Base-by-base conservation (phyloP, 2,329 filamentous ascomycete species). In the Akanthomyces uredinophilus region DNA sequence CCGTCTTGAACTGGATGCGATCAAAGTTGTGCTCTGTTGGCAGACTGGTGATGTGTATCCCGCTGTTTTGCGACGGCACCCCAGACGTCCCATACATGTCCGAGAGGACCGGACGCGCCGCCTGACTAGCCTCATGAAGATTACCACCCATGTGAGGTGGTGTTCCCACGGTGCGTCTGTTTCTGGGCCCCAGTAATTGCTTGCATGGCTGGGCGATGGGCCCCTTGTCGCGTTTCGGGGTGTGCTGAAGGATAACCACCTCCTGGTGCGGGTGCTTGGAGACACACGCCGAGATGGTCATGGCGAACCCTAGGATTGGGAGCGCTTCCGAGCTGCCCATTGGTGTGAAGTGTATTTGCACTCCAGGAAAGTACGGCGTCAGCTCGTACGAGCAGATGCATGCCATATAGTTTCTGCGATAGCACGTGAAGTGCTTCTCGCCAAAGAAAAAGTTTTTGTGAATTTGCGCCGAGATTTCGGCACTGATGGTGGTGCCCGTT, bases 1-100 rank as follows among this genome's bases (percentile, higher is more conserved):
- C 92, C 66, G 91, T 91, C 73, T 96, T 96, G 82, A 96, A 97
- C 69, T 96, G 92, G 57, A 96, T 95, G 13, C 93, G 87, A 71
- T 96, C 92, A 71, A 96, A 97, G 0, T 82, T 85, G 65, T 86
- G 81, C 66, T 86, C 83, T 7, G 77, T 82, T 5, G 81, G 78
- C 18, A 77, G 75, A 70, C 53, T 71, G 37, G 66, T 78, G 74
- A 39, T 73, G 68, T 27, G 32, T 8, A 35, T 8, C 10, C 32
- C 32, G 32, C 32, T 35, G 32, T 35, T 35, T 11, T 35, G 32
- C 32, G 32, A 35, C 32, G 4, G 32, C 32, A 8, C 68, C 65
- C 1, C 68, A 61, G 35, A 71, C 70, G 32, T 66, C 58, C 53
- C 53, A 18, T 56, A 57, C 11, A 39, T 37, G 14, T 49, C 43